Evolutionary conservation across 2,329 filamentous ascomycete genomes (phyloP), one percentile per base, ranked within the genome.

Genomic region (Fusarium begoniae): DNA sequence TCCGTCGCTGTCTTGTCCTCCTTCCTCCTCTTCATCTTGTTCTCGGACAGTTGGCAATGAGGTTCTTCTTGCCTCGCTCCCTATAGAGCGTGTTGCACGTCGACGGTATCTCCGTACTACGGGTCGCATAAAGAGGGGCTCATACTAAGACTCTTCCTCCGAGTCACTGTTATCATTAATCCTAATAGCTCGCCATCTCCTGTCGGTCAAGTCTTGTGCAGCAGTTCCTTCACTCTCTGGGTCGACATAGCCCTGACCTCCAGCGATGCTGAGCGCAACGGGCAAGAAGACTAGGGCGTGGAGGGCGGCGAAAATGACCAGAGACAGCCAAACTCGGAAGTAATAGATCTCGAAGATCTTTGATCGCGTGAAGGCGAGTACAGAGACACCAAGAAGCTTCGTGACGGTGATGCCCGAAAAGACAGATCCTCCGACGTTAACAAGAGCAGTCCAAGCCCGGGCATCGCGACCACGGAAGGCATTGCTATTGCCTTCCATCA

Each of bases 311-410:
- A 98, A 96, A 15, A 97, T 82, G 17, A 99, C 95, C 62, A 99
- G 89, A 12, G 95, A 93, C 24, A 98, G 86, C 96, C 96, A 99
- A 48, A 99, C 93, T 48, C 96, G 90, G 88, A 99, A 99, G 84
- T 99, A 99, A 84, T 99, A 99, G 66, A 99, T 94, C 85, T 99
- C 97, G 79, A 99, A 99, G 80, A 99, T 99, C 89, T 98, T 99
- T 82, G 94, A 97, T 58, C 94, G 87, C 13, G 96, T 99, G 79
- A 98, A 99, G 0, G 96, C 96, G 26, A 99, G 86, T 41, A 99
- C 96, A 51, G 89, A 92, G 2, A 99, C 96, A 8, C 96, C 96
- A 5, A 99, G 86, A 3, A 99, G 88, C 83, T 99, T 99, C 5
- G 96, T 99, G 59, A 99, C 87, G 0, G 96, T 98, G 81, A 99